A percentile compares a stretch with the other conserved stretches of the same genome.
Conservation (phyloP, 2,329 filamentous ascomycete species). For the Aspergillus hortae region DNA sequence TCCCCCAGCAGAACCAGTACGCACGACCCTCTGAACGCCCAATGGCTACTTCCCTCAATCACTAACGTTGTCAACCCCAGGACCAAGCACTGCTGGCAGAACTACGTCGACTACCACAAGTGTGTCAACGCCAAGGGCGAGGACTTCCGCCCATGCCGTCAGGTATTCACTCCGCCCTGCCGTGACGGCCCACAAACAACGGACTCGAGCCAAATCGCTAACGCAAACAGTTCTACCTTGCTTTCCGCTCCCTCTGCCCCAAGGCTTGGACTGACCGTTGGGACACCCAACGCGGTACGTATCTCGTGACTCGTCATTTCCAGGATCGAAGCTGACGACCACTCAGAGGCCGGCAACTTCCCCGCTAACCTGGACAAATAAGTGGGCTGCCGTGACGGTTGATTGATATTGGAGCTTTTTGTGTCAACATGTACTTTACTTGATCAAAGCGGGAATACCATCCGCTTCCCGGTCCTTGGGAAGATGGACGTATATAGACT, state of each 20-base stretch:
- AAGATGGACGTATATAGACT: conserved; percentile 32
- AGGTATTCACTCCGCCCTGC: conserved; percentile 56
- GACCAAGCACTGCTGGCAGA: conserved; percentile 99
- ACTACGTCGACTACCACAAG: conserved; percentile 99
- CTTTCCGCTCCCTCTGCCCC: conserved; percentile 96
- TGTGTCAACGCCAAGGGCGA: conserved; percentile 98
- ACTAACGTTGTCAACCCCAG: conserved; percentile 27
- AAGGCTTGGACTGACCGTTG: conserved; percentile 90
- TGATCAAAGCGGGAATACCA: conserved; percentile 29
- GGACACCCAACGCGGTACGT: conserved; percentile 93
- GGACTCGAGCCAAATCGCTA: too few relatives aligned
- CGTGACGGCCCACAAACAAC: too few relatives aligned
- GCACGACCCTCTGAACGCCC: conserved; percentile 13
- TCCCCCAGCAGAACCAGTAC: conserved; percentile 84
- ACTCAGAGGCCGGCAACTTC: conserved; percentile 55
- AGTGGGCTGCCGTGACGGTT: conserved; percentile 22
- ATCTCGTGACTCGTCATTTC: background rate
- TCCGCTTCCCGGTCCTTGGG: conserved; percentile 20
- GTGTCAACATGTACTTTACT: conserved; percentile 40
- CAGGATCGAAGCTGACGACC: conserved; percentile 7
- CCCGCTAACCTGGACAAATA: conserved; percentile 49
- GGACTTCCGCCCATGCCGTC: conserved; percentile 93
- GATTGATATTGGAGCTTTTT: conserved; percentile 27
- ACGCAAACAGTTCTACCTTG: conserved; percentile 75
- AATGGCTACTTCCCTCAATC: background rate